Conservation (phyloP, 345 rosid species). For the Eucalyptus globulus region DNA sequence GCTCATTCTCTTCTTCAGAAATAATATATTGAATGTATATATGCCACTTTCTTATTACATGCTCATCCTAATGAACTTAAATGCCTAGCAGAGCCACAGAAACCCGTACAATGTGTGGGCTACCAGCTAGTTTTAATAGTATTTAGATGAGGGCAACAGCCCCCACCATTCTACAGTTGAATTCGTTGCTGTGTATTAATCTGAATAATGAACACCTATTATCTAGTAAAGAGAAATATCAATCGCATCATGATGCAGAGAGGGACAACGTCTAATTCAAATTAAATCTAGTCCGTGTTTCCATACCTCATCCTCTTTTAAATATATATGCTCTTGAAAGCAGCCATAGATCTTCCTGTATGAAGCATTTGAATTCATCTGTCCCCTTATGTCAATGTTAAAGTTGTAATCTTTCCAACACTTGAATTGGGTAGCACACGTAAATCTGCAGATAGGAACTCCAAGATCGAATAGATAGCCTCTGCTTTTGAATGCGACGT, state of each 20-base stretch:
- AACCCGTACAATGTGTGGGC: neutral
- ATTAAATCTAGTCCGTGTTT: neutral
- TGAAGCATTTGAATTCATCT: neutral
- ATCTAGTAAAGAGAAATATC: neutral
- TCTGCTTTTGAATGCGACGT: slow-evolving; percentile 26
- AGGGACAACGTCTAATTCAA: neutral
- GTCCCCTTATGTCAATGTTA: neutral
- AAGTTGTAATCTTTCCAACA: neutral
- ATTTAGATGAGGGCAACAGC: neutral
- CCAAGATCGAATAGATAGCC: slow-evolving; percentile 32
- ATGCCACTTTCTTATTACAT: neutral
- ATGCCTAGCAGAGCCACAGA: neutral
- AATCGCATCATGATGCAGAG: neutral
- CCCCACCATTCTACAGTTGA: neutral
- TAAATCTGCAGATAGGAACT: slow-evolving; percentile 28
- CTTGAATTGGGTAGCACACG: neutral
- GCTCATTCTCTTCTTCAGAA: neutral
- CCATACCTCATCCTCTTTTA: neutral
- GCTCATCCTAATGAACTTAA: neutral
- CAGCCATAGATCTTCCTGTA: neutral
- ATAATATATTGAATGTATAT: neutral
- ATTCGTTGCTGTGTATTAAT: neutral
- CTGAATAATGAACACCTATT: neutral
- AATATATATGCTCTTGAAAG: neutral
- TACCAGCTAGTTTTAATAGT: neutral